These are phyloP conservation scores for Priceomyces fermenticarens DNA, from an alignment of 805 yeast species.

Conservation along the genomic window DNA sequence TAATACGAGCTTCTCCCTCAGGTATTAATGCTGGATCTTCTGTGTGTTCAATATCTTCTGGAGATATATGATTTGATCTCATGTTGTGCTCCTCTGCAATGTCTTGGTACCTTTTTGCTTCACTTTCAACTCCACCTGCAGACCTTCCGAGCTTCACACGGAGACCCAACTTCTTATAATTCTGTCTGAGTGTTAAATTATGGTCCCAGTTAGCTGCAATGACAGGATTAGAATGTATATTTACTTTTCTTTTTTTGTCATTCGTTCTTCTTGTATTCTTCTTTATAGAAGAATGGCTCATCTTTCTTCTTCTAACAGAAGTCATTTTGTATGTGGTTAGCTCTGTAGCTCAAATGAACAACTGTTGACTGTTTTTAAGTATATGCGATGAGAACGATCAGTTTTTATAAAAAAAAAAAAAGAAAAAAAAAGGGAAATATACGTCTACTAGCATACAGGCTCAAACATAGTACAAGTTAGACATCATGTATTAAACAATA, in stretches of 20 bases:
- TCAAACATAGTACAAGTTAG: too few relatives aligned
- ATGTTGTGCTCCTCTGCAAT: slow-evolving; percentile 27
- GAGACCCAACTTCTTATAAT: slow-evolving; percentile 80
- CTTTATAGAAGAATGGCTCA: slow-evolving; percentile 65
- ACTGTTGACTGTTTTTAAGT: too few relatives aligned
- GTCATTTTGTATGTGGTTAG: slow-evolving; percentile 40
- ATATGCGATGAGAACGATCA: too few relatives aligned
- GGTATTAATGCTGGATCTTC: slow-evolving; percentile 62
- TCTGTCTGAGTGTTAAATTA: slow-evolving; percentile 75
- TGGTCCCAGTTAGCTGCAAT: slow-evolving; percentile 92
- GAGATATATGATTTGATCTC: slow-evolving; percentile 14
- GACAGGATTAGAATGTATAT: slow-evolving; percentile 70
- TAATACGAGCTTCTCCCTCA: slow-evolving; percentile 74
- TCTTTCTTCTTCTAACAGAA: slow-evolving; percentile 83
- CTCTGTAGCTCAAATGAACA: too few relatives aligned
- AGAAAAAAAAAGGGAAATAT: too few relatives aligned
- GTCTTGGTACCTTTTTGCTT: slow-evolving; percentile 38
- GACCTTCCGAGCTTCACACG: slow-evolving; percentile 59
- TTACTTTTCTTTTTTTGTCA: slow-evolving; percentile 65
- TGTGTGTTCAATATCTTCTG: slow-evolving; percentile 36
- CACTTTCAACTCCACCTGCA: slow-evolving; percentile 80
- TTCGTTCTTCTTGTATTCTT: slow-evolving; percentile 70
- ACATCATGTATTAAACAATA: too few relatives aligned
- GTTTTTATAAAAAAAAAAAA: too few relatives aligned
- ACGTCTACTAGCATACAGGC: too few relatives aligned